Evolutionary conservation across 768 basidiomycete genomes (phyloP).

Genomic region (Naganishia kalamii): DNA sequence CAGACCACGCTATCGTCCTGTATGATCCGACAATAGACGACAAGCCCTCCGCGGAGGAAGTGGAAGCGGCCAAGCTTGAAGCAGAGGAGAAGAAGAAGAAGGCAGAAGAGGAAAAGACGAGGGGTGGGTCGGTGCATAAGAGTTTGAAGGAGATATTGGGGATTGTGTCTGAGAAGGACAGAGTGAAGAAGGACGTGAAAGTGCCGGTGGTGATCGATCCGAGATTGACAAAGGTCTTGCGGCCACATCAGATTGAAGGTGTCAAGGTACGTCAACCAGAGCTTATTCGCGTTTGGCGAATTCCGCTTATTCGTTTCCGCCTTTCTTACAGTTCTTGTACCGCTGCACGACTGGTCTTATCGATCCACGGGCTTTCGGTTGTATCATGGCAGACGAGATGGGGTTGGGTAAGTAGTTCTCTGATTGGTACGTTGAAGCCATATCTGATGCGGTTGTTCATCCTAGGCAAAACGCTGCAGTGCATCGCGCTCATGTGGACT

Average conservation of each 20-base stretch:
- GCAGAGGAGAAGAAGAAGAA: constrained; percentile 59
- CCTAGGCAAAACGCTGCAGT: constrained; percentile 80
- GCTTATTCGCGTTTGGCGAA: neutral
- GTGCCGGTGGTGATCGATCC: constrained; percentile 98
- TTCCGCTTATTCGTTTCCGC: neutral
- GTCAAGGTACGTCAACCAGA: constrained; percentile 70
- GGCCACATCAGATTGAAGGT: constrained; percentile 97
- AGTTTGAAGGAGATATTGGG: constrained; percentile 59
- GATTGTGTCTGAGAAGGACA: constrained; percentile 50
- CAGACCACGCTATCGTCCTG: constrained; percentile 92
- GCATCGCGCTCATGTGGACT: constrained; percentile 92
- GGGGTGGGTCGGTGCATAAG: constrained; percentile 73
- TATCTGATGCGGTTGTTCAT: neutral
- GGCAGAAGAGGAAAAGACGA: constrained; percentile 64
- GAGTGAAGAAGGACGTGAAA: constrained; percentile 56
- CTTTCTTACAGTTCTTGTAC: constrained; percentile 72
- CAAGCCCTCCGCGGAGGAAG: constrained; percentile 31
- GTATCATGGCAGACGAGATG: constrained; percentile 99
- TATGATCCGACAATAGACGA: constrained; percentile 96
- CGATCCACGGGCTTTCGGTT: constrained; percentile 73
- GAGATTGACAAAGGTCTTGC: constrained; percentile 70
- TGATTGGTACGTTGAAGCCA: neutral
- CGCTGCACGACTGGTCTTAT: constrained; percentile 90
- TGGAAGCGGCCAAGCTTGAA: constrained; percentile 50
- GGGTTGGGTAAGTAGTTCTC: constrained; percentile 59